Evolutionary conservation across 2,329 filamentous ascomycete species (phyloP).

Genomic region (Diaporthe eres): DNA sequence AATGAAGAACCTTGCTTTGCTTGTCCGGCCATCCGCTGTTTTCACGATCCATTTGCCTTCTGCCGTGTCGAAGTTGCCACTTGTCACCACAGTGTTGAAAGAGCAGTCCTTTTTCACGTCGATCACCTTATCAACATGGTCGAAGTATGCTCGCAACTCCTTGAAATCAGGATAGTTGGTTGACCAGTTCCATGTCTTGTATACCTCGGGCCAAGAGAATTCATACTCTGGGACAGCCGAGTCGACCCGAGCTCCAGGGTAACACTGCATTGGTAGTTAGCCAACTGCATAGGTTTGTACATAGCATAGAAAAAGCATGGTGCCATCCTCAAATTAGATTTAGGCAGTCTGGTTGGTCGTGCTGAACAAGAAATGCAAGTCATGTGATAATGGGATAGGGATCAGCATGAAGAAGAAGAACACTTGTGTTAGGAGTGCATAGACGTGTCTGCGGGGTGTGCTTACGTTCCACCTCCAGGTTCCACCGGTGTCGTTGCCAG

Average conservation of each 20-base stretch:
- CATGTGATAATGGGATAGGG: not conserved
- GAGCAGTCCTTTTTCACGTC: conserved; percentile 69
- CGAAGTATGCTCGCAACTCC: conserved; percentile 71
- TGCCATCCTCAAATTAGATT: not conserved
- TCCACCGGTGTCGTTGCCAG: conserved; percentile 64
- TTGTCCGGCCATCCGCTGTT: conserved; percentile 65
- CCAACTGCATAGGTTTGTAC: not conserved
- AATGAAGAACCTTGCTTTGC: conserved; percentile 65
- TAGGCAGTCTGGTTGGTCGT: too few relatives aligned
- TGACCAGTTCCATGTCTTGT: conserved; percentile 70
- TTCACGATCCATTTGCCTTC: conserved; percentile 57
- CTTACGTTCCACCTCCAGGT: conserved; percentile 67
- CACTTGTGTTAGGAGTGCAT: not conserved
- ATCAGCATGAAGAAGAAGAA: not conserved
- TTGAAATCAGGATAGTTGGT: conserved; percentile 65
- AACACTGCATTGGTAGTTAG: conserved; percentile 50
- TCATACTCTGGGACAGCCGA: conserved; percentile 68
- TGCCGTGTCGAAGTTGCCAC: conserved; percentile 64
- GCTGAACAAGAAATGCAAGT: too few relatives aligned
- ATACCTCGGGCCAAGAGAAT: conserved; percentile 65
- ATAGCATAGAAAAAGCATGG: not conserved
- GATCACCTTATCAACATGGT: conserved; percentile 69
- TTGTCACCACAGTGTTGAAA: conserved; percentile 69
- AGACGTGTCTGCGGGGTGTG: not conserved
- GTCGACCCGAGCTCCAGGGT: conserved; percentile 69